Percentiles rank a stretch among this genome's conserved stretches.
phyloP scores from a whole-genome alignment of 1,284 basidiomycete genomes.

The Tetrapyrgos nigripes region DNA sequence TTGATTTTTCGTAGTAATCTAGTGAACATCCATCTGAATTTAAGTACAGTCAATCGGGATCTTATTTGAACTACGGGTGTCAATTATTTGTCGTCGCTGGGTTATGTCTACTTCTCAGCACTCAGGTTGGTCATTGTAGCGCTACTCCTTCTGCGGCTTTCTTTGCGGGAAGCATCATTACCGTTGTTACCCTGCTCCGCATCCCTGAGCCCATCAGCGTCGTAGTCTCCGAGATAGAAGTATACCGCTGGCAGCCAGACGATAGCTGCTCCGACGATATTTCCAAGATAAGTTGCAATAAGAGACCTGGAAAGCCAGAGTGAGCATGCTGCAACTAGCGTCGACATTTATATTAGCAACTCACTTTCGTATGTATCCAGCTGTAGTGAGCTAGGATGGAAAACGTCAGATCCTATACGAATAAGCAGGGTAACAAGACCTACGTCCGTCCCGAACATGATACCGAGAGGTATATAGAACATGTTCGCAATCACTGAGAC shows the following conservation, averaged over 20 bases:
- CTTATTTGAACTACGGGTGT: no score
- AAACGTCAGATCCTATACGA: not conserved
- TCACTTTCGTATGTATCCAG: constrained; percentile 73
- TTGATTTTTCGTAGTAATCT: not conserved
- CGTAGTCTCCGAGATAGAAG: constrained; percentile 55
- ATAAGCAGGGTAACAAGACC: constrained; percentile 26
- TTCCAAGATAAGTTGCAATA: constrained; percentile 72
- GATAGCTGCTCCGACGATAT: constrained; percentile 69
- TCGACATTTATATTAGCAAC: not conserved
- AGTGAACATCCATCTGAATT: not conserved
- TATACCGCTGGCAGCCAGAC: constrained; percentile 68
- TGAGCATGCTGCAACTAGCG: not conserved
- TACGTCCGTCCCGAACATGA: constrained; percentile 73
- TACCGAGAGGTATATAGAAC: constrained; percentile 74
- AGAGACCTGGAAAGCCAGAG: constrained; percentile 52
- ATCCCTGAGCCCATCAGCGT: not conserved
- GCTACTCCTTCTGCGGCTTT: not conserved
- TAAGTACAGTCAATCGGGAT: not conserved
- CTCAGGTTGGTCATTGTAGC: not conserved
- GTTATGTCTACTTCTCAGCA: not conserved
- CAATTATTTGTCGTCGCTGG: not conserved
- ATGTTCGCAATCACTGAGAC: constrained; percentile 69
- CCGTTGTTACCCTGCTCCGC: not conserved
- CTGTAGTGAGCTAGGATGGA: constrained; percentile 52
- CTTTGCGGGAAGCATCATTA: not conserved